phyloP scores from a whole-genome alignment of 306 rosid genomes.

The Amphicarpaea edgeworthii region DNA sequence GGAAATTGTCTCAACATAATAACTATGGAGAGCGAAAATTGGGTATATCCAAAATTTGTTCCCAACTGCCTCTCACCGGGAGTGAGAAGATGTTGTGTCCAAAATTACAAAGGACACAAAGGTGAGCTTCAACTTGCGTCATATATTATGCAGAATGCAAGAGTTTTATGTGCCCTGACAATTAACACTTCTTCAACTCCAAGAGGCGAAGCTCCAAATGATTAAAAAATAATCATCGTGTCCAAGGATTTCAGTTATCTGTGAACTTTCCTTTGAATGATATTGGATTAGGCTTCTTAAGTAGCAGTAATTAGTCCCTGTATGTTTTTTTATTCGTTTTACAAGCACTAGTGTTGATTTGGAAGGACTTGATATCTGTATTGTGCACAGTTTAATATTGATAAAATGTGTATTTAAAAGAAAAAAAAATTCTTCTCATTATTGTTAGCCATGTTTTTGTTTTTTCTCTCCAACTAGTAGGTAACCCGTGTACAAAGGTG shows the following conservation, averaged over 20 bases:
- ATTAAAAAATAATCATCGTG: not conserved
- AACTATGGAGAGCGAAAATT: too few species aligned
- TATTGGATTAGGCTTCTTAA: not conserved
- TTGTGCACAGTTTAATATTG: too few species aligned
- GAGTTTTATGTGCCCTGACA: not conserved
- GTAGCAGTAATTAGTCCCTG: too few species aligned
- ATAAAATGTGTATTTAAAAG: too few species aligned
- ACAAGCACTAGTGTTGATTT: too few species aligned
- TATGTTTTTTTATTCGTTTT: too few species aligned
- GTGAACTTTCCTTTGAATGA: constrained; percentile 14
- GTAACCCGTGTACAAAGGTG: too few species aligned
- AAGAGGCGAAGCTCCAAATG: not conserved
- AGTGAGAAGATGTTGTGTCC: not conserved
- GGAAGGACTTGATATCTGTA: too few species aligned
- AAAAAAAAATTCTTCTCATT: too few species aligned
- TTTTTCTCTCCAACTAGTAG: too few species aligned
- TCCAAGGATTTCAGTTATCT: not conserved
- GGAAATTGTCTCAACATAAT: too few species aligned
- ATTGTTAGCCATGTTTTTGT: too few species aligned
- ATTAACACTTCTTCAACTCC: accelerated
- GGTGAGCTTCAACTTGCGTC: not conserved
- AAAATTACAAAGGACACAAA: not conserved
- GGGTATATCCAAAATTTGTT: not conserved
- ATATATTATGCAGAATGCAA: constrained; percentile 27
- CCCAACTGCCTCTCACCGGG: not conserved